phyloP scores from a whole-genome alignment of 2,329 filamentous ascomycete species.

The Harringtonia lauricola region DNA sequence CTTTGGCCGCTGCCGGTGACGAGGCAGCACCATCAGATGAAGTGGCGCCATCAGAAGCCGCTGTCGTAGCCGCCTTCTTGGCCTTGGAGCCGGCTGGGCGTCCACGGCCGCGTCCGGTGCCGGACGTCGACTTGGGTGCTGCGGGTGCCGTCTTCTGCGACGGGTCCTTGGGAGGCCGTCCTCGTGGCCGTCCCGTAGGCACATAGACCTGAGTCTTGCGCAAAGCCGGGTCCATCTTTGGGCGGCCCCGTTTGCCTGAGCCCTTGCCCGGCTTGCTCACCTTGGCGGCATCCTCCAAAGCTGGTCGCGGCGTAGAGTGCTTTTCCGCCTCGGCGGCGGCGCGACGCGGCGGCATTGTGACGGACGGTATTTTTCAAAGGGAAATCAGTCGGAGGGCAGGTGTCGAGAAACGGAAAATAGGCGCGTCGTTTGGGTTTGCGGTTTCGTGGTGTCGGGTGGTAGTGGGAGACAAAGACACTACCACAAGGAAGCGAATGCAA shows the following conservation, averaged over 20 bases:
- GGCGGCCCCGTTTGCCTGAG: constrained; percentile 13
- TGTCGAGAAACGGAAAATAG: too few relatives aligned
- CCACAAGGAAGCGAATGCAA: too few relatives aligned
- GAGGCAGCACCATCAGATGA: background rate
- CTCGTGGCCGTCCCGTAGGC: constrained; percentile 14
- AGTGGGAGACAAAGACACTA: too few relatives aligned
- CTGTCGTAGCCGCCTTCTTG: constrained; percentile 6
- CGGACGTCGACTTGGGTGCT: constrained; percentile 4
- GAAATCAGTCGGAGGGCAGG: too few relatives aligned
- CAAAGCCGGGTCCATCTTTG: constrained; percentile 13
- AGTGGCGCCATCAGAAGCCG: background rate
- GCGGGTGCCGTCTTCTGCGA: constrained; percentile 9
- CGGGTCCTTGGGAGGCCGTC: constrained; percentile 13
- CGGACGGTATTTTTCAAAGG: too few relatives aligned
- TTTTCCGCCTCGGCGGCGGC: background rate
- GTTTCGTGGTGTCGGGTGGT: too few relatives aligned
- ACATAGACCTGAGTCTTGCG: constrained; percentile 14
- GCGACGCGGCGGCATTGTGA: background rate
- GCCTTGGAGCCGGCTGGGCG: constrained; percentile 9
- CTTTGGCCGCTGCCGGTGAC: background rate
- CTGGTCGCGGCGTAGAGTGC: constrained; percentile 7
- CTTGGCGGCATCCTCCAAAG: constrained; percentile 12
- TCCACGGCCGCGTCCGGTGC: constrained; percentile 11
- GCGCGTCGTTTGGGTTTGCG: too few relatives aligned
- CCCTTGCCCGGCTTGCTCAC: constrained; percentile 13